These are phyloP conservation scores for Yarrowia sp. DNA, from an alignment of 805 yeast genomes.

Conservation along the genomic window DNA sequence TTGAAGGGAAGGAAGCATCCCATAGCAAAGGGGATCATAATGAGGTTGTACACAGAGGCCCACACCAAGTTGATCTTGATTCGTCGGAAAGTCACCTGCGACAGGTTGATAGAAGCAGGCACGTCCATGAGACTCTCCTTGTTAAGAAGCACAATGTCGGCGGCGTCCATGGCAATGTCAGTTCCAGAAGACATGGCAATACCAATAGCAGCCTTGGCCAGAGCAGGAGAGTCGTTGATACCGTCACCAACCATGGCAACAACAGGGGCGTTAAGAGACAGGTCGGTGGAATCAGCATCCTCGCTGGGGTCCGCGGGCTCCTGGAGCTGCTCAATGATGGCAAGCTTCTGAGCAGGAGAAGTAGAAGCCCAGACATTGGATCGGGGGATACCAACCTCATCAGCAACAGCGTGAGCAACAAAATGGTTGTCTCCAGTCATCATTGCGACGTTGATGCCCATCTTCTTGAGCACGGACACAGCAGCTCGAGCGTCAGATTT, in stretches of 20 bases:
- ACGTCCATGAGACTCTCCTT: slow-evolving; percentile 50
- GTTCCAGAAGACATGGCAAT: slow-evolving; percentile 92
- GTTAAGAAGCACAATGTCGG: slow-evolving; percentile 75
- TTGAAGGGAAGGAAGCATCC: slow-evolving; percentile 84
- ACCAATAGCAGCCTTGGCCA: slow-evolving; percentile 87
- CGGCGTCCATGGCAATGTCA: slow-evolving; percentile 96
- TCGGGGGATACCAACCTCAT: slow-evolving; percentile 67
- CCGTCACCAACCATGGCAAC: slow-evolving; percentile 98
- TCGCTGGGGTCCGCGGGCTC: slow-evolving; percentile 16
- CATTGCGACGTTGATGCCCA: slow-evolving; percentile 74
- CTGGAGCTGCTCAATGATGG: slow-evolving; percentile 61
- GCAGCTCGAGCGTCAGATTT: slow-evolving; percentile 71
- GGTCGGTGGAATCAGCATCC: slow-evolving; percentile 12
- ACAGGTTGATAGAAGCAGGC: slow-evolving; percentile 66
- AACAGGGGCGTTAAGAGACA: slow-evolving; percentile 45
- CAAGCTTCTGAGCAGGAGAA: slow-evolving; percentile 78
- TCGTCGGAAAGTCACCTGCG: slow-evolving; percentile 71
- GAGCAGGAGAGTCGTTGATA: slow-evolving; percentile 96
- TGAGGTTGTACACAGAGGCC: slow-evolving; percentile 82
- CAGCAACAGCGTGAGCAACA: slow-evolving; percentile 71
- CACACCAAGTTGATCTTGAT: slow-evolving; percentile 84
- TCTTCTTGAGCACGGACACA: slow-evolving; percentile 58
- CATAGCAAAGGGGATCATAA: slow-evolving; percentile 97
- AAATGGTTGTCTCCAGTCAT: slow-evolving; percentile 84
- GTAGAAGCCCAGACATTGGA: slow-evolving; percentile 75